Conservation (phyloP, 2,329 filamentous ascomycete genomes). For the Furcasterigmium sp. region DNA sequence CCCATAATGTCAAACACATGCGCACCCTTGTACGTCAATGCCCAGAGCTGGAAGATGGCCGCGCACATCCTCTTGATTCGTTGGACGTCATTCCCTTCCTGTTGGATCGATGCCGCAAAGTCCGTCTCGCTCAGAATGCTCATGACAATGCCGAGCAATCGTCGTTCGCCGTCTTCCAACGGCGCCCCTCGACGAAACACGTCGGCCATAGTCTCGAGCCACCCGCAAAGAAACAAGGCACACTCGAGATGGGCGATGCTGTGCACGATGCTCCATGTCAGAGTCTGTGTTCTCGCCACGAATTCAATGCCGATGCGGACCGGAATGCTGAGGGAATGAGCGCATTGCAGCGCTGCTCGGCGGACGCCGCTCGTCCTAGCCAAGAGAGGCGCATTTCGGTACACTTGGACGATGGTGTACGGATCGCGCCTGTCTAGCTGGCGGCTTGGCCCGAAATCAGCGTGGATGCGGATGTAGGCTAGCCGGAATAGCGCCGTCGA, state of each 20-base stretch:
- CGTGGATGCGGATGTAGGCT: constrained; percentile 20
- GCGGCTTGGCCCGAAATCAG: constrained; percentile 20
- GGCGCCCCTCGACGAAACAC: constrained; percentile 10
- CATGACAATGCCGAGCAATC: constrained; percentile 14
- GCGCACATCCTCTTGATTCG: constrained; percentile 13
- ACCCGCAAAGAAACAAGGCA: constrained; percentile 37
- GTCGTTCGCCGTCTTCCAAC: constrained; percentile 14
- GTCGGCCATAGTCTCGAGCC: constrained; percentile 21
- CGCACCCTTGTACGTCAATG: constrained; percentile 20
- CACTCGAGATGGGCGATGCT: constrained; percentile 48
- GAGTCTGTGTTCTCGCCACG: constrained; percentile 45
- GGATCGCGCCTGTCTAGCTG: constrained; percentile 40
- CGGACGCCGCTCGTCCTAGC: constrained; percentile 37
- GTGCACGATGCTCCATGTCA: constrained; percentile 51
- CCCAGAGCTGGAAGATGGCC: constrained; percentile 21
- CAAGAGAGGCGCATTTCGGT: constrained; percentile 19
- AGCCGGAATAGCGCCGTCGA: constrained; percentile 21
- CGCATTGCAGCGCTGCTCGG: constrained; percentile 45
- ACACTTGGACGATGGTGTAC: constrained; percentile 34
- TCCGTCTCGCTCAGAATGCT: constrained; percentile 19
- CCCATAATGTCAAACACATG: constrained; percentile 21
- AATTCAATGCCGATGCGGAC: constrained; percentile 47
- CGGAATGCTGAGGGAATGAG: constrained; percentile 47
- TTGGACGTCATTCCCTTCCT: constrained; percentile 9
- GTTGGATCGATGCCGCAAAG: constrained; percentile 7